Base-by-base conservation (phyloP, 2,329 filamentous ascomycete species). In the Alternaria sp. region DNA sequence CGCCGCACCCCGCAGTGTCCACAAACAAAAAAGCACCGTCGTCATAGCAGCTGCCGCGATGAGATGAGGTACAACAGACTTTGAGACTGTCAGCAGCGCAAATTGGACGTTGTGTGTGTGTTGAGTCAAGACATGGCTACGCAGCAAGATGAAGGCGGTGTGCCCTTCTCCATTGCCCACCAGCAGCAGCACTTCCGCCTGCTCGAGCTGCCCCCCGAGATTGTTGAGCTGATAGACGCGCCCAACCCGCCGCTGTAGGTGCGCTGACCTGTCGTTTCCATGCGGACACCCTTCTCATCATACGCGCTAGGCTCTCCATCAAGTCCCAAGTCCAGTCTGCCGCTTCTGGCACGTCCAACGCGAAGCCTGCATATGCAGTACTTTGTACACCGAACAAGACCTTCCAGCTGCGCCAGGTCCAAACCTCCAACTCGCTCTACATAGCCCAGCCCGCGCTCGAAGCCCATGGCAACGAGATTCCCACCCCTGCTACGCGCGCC, bases 381-480 rank as follows among this genome's bases (percentile, higher is more conserved):
- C 81, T 90, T 62, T 90, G 88, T 78, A 89, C 87, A 3, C 79
- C 82, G 10, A 81, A 81, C 57, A 81, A 85, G 67, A 88, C 87
- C 11, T 90, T 85, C 79, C 83, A 85, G 62, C 78, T 90, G 55
- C 87, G 87, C 69, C 88, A 90, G 76, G 88, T 90, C 56, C 87
- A 88, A 69, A 89, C 88, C 15, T 90, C 88, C 25, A 90, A 90
- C 69, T 87, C 86, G 36, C 81, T 90, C 59, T 86, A 87, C 75
- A 73, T 90, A 40, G 79, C 87, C 23, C 80, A 80, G 54, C 83
- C 84, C 45, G 61, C 64, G 5, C 82, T 81, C 59, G 71, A 77
- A 21, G 74, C 75, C 66, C 77, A 76, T 72, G 73, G 70, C 74
- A 74, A 76, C 75, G 69, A 75, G 40, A 74, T 69, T 52, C 69